These are phyloP conservation scores for Botrytis aclada DNA, from an alignment of 2,329 filamentous ascomycete species.

Conservation along the genomic window DNA sequence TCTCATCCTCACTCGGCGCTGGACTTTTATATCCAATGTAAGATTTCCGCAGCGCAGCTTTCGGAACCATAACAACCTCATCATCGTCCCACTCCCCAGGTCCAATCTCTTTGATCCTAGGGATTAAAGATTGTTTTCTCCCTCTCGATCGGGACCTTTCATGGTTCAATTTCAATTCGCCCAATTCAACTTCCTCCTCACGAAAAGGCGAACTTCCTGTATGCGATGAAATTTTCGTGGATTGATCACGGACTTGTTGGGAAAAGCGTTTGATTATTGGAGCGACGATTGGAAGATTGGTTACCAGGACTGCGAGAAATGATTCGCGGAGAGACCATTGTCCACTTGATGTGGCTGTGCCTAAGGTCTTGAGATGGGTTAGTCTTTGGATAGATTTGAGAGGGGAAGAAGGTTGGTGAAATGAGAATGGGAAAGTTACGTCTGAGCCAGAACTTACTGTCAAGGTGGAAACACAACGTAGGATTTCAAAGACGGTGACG, in stretches of 20 bases:
- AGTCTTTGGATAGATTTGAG: too few relatives aligned
- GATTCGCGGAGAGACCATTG: constrained; percentile 13
- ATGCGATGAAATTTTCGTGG: background rate
- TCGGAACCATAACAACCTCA: constrained; percentile 14
- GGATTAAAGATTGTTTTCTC: background rate
- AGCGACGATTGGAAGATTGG: constrained; percentile 8
- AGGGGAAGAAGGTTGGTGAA: background rate
- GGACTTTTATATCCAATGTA: background rate
- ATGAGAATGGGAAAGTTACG: background rate
- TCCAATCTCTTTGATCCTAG: background rate
- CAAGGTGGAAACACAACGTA: constrained; percentile 4
- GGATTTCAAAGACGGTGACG: background rate
- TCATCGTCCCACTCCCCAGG: constrained; percentile 3
- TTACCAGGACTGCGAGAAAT: constrained; percentile 7
- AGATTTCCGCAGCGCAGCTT: background rate
- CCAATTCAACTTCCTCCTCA: background rate
- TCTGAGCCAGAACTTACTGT: background rate
- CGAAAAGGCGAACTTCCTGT: background rate
- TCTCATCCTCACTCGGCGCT: background rate
- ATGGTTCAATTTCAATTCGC: background rate
- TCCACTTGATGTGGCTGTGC: background rate
- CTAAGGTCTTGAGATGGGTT: background rate
- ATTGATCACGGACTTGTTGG: background rate
- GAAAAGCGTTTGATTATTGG: background rate
- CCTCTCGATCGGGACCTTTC: background rate